A percentile compares a stretch with the other conserved stretches of the same genome.
These are phyloP conservation scores for Roridomyces roridus DNA, from an alignment of 768 basidiomycete species.

Conservation along the genomic window DNA sequence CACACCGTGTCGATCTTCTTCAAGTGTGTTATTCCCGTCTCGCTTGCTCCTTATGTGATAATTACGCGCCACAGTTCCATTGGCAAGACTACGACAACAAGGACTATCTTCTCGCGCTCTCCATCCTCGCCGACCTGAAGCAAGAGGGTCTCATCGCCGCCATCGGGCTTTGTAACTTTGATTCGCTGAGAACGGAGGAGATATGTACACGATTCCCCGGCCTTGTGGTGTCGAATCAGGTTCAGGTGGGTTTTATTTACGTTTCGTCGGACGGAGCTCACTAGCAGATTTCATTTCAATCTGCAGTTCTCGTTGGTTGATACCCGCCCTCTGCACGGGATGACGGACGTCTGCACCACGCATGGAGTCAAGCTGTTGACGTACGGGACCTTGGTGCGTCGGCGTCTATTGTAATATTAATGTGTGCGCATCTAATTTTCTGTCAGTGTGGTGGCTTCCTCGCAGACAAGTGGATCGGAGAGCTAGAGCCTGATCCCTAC, in stretches of 20 bases:
- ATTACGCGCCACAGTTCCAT: conserved; percentile 61
- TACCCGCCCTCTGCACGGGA: conserved; percentile 75
- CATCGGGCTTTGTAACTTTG: conserved; percentile 84
- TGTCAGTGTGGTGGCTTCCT: conserved; percentile 91
- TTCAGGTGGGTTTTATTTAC: conserved; percentile 59
- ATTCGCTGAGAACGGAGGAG: conserved; percentile 74
- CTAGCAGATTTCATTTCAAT: neutral
- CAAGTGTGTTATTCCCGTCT: conserved; percentile 56
- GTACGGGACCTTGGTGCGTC: conserved; percentile 79
- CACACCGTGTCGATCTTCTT: conserved; percentile 67
- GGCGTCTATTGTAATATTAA: neutral
- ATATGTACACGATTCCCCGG: conserved; percentile 78
- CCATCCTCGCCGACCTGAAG: conserved; percentile 63
- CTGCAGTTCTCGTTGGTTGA: conserved; percentile 82
- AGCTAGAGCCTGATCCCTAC: conserved; percentile 75
- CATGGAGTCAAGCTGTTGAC: conserved; percentile 77
- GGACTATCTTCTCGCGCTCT: conserved; percentile 46
- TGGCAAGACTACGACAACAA: conserved; percentile 73
- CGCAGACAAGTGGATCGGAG: conserved; percentile 73
- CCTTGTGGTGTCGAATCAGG: conserved; percentile 80
- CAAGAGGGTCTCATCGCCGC: conserved; percentile 62
- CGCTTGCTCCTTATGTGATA: neutral
- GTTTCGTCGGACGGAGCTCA: neutral
- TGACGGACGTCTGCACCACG: conserved; percentile 77
- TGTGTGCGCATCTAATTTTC: no score